A percentile compares a stretch with the other conserved stretches of the same genome.
Conservation (phyloP, 805 yeast genomes). For the Candida krabiensis region DNA sequence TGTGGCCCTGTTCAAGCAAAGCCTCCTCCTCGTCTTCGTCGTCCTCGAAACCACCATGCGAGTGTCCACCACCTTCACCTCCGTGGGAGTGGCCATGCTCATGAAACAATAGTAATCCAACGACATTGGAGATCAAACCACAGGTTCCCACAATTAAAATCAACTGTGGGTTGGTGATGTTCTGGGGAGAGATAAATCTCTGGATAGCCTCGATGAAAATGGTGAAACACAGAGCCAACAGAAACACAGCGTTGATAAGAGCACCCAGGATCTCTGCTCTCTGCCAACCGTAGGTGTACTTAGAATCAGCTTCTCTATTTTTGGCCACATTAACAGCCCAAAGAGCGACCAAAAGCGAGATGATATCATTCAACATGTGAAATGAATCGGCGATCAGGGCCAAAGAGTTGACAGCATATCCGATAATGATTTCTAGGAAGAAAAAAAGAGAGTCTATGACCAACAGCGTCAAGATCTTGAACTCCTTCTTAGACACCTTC, state of each 20-base stretch:
- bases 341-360: slow-evolving; percentile 83
- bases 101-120: slow-evolving; percentile 86
- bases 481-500: slow-evolving; percentile 48
- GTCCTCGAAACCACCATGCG: slow-evolving; percentile 24
- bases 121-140: slow-evolving; percentile 78
- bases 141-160: slow-evolving; percentile 79
- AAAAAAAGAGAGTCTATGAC: slow-evolving; percentile 80
- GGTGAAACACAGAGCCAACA: slow-evolving; percentile 88
- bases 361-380: slow-evolving; percentile 95
- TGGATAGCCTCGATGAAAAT: slow-evolving; percentile 92
- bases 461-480: slow-evolving; percentile 70
- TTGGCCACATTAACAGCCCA: slow-evolving; percentile 96
- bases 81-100: slow-evolving; percentile 71
- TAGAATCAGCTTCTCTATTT: slow-evolving; percentile 76
- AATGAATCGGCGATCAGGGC: slow-evolving; percentile 96
- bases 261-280: slow-evolving; percentile 97
- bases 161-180: slow-evolving; percentile 77
- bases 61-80: slow-evolving; percentile 32
- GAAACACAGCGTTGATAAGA: slow-evolving; percentile 86
- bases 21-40: slow-evolving; percentile 16
- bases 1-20: slow-evolving; percentile 11
- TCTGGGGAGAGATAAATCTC: slow-evolving; percentile 79
- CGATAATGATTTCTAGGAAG: slow-evolving; percentile 78
- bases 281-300: slow-evolving; percentile 96
- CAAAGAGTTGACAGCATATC: slow-evolving; percentile 89